Evolutionary conservation across 441 rosid species (phyloP).

Genomic region (Gossypium davidsonii): DNA sequence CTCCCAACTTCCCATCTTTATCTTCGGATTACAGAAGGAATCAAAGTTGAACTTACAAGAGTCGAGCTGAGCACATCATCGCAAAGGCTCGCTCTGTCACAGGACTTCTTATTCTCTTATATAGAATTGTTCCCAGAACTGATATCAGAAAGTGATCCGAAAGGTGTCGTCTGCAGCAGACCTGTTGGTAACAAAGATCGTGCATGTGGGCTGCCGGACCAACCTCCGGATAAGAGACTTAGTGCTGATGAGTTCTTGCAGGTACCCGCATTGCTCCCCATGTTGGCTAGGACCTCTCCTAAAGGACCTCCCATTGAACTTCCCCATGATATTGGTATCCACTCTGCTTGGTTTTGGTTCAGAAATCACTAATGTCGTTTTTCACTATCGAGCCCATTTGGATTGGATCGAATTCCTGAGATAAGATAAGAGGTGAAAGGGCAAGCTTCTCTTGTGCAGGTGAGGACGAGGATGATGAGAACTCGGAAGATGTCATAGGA

Average conservation of each 20-base stretch:
- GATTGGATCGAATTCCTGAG: constrained; percentile 38
- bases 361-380: constrained; percentile 23
- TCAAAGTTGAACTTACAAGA: constrained; percentile 22
- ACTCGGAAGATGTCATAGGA: constrained; percentile 43
- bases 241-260: constrained; percentile 31
- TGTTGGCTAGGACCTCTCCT: constrained; percentile 51
- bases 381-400: constrained; percentile 48
- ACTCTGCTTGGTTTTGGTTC: constrained; percentile 44
- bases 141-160: constrained; percentile 63
- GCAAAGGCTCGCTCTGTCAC: constrained; percentile 29
- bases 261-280: constrained; percentile 17
- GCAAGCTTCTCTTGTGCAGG: constrained; percentile 36
- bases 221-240: constrained; percentile 36
- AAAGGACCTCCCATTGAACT: constrained; percentile 38
- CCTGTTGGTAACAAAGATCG: constrained; percentile 62
- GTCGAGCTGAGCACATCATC: constrained; percentile 28
- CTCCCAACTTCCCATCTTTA: background rate
- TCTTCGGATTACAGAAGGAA: constrained; percentile 24
- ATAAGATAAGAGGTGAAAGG: constrained; percentile 50
- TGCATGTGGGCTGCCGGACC: constrained; percentile 46
- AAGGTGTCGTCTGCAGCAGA: constrained; percentile 59
- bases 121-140: constrained; percentile 68
- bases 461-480: constrained; percentile 45
- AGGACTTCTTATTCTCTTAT: constrained; percentile 41
- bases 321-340: constrained; percentile 76